Base-by-base conservation (phyloP, 192 early-diverging fungal genomes). In the Coemansia sp. region DNA sequence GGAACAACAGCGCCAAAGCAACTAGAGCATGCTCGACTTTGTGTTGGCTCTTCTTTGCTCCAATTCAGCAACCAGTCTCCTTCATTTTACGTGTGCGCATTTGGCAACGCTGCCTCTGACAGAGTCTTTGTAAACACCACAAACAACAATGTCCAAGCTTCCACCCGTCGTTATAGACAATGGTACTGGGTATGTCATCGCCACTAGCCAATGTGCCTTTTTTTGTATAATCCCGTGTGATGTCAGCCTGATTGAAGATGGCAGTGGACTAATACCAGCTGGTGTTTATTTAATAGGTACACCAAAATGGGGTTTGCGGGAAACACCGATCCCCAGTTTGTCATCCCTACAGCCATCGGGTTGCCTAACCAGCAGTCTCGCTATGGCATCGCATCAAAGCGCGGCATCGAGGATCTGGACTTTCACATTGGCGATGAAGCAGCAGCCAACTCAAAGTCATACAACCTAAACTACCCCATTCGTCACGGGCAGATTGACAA, bases 261-360 rank as follows among this genome's bases (percentile, higher is more conserved):
- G 23, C 48, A 18, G 18, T 45, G 79, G 38, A 28, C 66, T 57
- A 56, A 71, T 57, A 50, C n/a, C 20, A 53, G 20, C 20, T 13
- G 65, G 91, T 90, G 34, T n/a, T 24, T 8, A 3, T 35, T 21
- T 20, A 60, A 53, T 82, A 82, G 79, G 33, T 98, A 93, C 73
- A 95, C 97, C 73, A 99, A 99, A 82, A 89, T 98, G 86, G 97
- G 97, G 31, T 99, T 94, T 73, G 90, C 94, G 56, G 97, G 97
- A 36, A 95, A 97, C 87, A 91, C 88, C 56, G 92, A 91, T 60
- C 97, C 97, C n/a, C 93, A 94, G 64, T 97, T 93, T 85, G 93
- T 99, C 63, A 94, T 98, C 68, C 97, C 97, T 10, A 97, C 97
- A 0, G 91, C 85, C 26, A 96, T 99, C 71, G 93, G 92, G 34